phyloP scores from a whole-genome alignment of 192 early-diverging fungal species.

The Chytriomyces sp. region DNA sequence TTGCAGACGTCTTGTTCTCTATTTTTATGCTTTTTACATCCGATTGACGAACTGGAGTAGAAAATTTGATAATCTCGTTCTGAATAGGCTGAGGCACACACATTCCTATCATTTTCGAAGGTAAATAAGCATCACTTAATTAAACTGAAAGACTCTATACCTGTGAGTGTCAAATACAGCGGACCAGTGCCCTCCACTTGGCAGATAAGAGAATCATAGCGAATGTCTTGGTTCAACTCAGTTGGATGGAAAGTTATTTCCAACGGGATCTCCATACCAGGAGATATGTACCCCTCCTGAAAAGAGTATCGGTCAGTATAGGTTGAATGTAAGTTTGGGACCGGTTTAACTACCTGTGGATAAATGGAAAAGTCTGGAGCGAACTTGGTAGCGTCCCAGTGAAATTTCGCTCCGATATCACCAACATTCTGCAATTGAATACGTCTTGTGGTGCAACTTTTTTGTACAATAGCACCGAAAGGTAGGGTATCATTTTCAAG shows the following conservation, averaged over 20 bases:
- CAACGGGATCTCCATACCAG: slow-evolving; percentile 61
- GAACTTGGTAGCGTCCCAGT: slow-evolving; percentile 53
- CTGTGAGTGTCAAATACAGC: slow-evolving; percentile 56
- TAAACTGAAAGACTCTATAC: slow-evolving; percentile 7
- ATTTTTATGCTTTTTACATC: slow-evolving; percentile 56
- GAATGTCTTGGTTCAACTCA: slow-evolving; percentile 57
- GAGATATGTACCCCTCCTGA: slow-evolving; percentile 63
- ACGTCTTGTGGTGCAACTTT: slow-evolving; percentile 52
- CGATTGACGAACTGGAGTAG: slow-evolving; percentile 54
- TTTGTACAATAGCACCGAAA: slow-evolving; percentile 65
- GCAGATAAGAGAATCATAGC: slow-evolving; percentile 57
- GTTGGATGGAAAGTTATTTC: slow-evolving; percentile 63
- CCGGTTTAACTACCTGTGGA: slow-evolving; percentile 29
- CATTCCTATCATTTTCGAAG: slow-evolving; percentile 27
- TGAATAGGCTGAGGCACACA: slow-evolving; percentile 59
- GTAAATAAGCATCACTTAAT: neutral
- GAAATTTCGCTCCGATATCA: slow-evolving; percentile 60
- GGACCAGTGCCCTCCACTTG: slow-evolving; percentile 47
- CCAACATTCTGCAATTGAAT: slow-evolving; percentile 61
- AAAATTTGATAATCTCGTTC: slow-evolving; percentile 59
- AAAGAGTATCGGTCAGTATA: neutral
- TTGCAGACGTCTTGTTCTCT: slow-evolving; percentile 47
- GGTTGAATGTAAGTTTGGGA: neutral
- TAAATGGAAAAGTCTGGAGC: slow-evolving; percentile 59
- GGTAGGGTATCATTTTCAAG: slow-evolving; percentile 61